These are phyloP conservation scores for Nakazawaea anatomiae DNA, from an alignment of 805 yeast genomes.

Conservation along the genomic window DNA sequence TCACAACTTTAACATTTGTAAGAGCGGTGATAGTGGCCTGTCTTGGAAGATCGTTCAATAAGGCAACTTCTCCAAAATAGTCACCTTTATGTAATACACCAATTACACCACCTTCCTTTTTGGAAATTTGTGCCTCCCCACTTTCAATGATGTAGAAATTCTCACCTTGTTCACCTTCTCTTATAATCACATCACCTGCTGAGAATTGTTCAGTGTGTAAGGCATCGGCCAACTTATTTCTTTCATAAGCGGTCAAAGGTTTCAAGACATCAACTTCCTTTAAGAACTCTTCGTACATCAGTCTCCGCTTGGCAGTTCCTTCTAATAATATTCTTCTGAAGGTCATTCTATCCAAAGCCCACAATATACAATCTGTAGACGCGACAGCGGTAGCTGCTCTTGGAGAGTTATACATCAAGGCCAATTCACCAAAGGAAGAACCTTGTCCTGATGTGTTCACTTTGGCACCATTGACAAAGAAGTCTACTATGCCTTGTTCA, in stretches of 20 bases:
- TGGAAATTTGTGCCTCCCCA: conserved; percentile 77
- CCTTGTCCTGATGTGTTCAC: conserved; percentile 81
- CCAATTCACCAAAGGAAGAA: conserved; percentile 92
- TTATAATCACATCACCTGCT: conserved; percentile 68
- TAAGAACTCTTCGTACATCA: conserved; percentile 83
- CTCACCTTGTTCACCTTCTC: conserved; percentile 83
- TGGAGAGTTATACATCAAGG: conserved; percentile 95
- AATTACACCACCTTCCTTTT: conserved; percentile 54
- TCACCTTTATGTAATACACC: conserved; percentile 68
- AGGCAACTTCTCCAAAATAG: conserved; percentile 95
- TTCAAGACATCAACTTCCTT: conserved; percentile 80
- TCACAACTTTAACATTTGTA: conserved; percentile 78
- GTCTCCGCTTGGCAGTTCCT: conserved; percentile 84
- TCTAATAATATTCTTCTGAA: conserved; percentile 89
- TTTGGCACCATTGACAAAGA: conserved; percentile 60
- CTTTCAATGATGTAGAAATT: conserved; percentile 69
- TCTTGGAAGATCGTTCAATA: conserved; percentile 86
- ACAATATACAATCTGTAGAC: conserved; percentile 61
- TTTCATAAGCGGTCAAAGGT: conserved; percentile 68
- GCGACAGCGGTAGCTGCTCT: conserved; percentile 94
- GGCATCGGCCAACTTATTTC: conserved; percentile 93
- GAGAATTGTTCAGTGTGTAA: conserved; percentile 69
- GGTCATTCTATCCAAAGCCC: conserved; percentile 92
- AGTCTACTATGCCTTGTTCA: conserved; percentile 81
- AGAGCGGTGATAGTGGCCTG: conserved; percentile 87